A percentile compares a stretch with the other conserved stretches of the same genome.
These are phyloP conservation scores for Globisporangium barbulae DNA, from an alignment of 352 stramenopile genomes.

Conservation along the genomic window DNA sequence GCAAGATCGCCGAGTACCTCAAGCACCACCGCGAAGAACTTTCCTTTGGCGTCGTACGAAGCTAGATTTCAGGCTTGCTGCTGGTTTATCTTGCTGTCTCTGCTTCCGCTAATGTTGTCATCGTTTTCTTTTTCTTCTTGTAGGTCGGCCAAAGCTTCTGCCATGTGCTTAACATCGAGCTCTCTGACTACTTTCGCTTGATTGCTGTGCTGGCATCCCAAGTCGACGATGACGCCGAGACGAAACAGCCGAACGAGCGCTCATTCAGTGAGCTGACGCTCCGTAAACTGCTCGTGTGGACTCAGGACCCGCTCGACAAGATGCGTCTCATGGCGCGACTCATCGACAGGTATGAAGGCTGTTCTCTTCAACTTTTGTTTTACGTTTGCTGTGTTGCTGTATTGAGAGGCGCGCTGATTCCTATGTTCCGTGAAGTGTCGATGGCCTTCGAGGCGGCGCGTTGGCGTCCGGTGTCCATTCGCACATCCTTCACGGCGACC, in stretches of 20 bases:
- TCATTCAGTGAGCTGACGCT: conserved; percentile 74
- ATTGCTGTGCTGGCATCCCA: conserved; percentile 90
- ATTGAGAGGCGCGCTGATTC: background rate
- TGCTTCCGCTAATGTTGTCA: background rate
- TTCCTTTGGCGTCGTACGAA: conserved; percentile 62
- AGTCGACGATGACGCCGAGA: conserved; percentile 80
- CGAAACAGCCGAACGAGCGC: conserved; percentile 36
- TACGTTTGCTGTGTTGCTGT: too few relatives aligned
- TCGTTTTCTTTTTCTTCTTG: conserved; percentile 8
- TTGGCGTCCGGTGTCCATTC: conserved; percentile 88
- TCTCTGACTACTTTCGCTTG: conserved; percentile 93
- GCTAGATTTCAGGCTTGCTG: background rate
- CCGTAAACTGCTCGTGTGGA: conserved; percentile 89
- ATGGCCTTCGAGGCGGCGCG: conserved; percentile 82
- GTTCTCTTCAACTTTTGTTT: background rate
- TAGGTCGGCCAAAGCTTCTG: conserved; percentile 89
- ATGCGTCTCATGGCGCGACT: conserved; percentile 89
- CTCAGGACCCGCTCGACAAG: conserved; percentile 82
- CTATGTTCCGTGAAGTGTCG: conserved; percentile 39
- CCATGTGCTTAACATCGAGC: conserved; percentile 86
- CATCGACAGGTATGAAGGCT: conserved; percentile 65
- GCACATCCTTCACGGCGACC: conserved; percentile 91
- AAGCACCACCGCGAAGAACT: conserved; percentile 71
- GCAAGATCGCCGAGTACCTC: conserved; percentile 79
- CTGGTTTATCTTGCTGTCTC: background rate